Evolutionary conservation across 2,329 filamentous ascomycete genomes (phyloP).

Genomic region (Trichoderma atrobrunneum): DNA sequence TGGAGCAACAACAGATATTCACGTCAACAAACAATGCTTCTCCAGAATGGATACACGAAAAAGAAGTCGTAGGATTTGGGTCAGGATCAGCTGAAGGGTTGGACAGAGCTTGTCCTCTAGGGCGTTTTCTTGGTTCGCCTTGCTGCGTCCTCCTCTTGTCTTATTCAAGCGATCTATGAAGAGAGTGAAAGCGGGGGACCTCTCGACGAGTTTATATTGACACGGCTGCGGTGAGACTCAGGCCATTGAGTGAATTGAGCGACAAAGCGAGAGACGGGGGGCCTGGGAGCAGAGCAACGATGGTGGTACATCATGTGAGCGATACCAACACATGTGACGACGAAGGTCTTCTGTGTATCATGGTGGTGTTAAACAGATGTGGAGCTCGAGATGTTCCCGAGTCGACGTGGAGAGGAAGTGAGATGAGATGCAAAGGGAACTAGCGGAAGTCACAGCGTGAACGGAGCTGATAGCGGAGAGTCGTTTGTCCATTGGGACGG

Average conservation of each 20-base stretch:
- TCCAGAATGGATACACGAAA: not conserved
- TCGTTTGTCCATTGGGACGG: not conserved
- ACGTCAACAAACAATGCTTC: not conserved
- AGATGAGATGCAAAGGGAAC: not conserved
- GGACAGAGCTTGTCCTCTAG: not conserved
- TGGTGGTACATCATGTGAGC: conserved; percentile 12
- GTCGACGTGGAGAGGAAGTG: not conserved
- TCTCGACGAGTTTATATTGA: not conserved
- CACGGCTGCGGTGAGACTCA: not conserved
- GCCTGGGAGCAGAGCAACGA: not conserved
- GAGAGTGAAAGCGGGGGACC: not conserved
- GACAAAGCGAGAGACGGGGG: not conserved
- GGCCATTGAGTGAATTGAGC: not conserved
- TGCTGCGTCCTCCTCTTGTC: not conserved
- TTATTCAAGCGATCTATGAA: not conserved
- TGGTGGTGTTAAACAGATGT: conserved; percentile 13
- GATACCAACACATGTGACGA: conserved; percentile 11
- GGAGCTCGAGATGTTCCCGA: conserved; percentile 2
- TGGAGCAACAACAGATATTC: not conserved
- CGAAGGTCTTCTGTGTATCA: conserved; percentile 12
- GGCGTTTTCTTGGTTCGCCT: not conserved
- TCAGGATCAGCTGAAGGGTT: not conserved
- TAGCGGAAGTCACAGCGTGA: not conserved
- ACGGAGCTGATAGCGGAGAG: conserved; percentile 7
- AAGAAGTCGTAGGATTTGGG: not conserved